Conservation (phyloP, 345 rosid species). For the Brassica incana region DNA sequence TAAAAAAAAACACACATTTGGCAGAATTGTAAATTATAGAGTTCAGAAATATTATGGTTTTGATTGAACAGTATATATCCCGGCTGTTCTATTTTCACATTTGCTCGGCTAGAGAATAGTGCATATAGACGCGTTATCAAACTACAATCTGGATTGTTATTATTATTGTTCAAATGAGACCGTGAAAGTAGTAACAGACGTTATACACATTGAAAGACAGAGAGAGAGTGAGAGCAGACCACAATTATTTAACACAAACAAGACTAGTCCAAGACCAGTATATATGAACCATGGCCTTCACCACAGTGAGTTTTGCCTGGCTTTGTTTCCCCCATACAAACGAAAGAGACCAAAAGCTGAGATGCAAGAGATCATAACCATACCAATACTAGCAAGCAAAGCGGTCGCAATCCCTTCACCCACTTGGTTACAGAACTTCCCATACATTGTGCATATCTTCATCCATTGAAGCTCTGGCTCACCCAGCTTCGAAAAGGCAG, state of each 20-base stretch:
- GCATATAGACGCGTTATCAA: neutral
- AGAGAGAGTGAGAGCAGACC: neutral
- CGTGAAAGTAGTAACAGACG: neutral
- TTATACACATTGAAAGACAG: neutral
- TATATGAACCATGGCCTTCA: neutral
- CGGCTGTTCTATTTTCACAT: neutral
- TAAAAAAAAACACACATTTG: neutral
- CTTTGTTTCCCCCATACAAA: conserved; percentile 52
- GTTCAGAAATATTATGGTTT: neutral
- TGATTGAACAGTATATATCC: neutral
- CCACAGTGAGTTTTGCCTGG: conserved; percentile 18
- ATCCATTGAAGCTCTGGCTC: conserved; percentile 85
- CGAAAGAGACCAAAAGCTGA: conserved; percentile 88
- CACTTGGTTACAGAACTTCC: conserved; percentile 80
- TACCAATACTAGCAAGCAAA: conserved; percentile 51
- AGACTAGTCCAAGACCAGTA: conserved; percentile 12
- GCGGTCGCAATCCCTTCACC: conserved; percentile 81
- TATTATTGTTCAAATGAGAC: conserved; percentile 1
- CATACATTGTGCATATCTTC: conserved; percentile 75
- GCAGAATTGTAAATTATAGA: neutral
- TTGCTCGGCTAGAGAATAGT: neutral
- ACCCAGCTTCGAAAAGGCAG: conserved; percentile 78
- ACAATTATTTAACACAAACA: conserved; percentile 1
- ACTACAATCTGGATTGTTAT: neutral
- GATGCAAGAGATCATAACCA: conserved; percentile 60